Conservation (phyloP, 495 filamentous ascomycete genomes). For the Penicillium daleae region DNA sequence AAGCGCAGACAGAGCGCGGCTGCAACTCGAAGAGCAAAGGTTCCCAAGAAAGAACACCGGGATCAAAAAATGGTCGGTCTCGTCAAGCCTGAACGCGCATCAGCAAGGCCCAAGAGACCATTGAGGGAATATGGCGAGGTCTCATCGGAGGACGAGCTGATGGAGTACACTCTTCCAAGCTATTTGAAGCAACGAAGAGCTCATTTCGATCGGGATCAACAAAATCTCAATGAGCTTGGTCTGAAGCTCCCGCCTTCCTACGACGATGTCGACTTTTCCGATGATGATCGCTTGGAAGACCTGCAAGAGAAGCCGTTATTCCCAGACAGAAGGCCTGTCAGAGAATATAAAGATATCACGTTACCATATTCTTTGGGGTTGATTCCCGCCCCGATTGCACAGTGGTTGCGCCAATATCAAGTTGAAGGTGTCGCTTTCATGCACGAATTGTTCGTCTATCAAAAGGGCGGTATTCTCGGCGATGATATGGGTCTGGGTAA, state of each 20-base stretch:
- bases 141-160: slow-evolving; percentile 57
- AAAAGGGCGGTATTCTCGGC: slow-evolving; percentile 86
- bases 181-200: slow-evolving; percentile 58
- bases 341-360: slow-evolving; percentile 73
- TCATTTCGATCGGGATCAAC: slow-evolving; percentile 56
- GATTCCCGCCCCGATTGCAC: slow-evolving; percentile 88
- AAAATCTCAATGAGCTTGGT: slow-evolving; percentile 65
- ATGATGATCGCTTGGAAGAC: slow-evolving; percentile 69
- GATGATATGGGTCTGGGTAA: slow-evolving; percentile 99
- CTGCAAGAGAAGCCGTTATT: slow-evolving; percentile 74
- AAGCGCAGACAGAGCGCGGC: slow-evolving; percentile 58
- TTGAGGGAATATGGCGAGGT: slow-evolving; percentile 45
- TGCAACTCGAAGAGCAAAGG: slow-evolving; percentile 51
- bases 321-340: slow-evolving; percentile 59
- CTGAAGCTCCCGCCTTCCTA: slow-evolving; percentile 80
- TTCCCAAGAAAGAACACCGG: slow-evolving; percentile 27
- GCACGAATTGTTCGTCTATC: slow-evolving; percentile 88
- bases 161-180: slow-evolving; percentile 61
- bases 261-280: slow-evolving; percentile 82
- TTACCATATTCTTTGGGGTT: slow-evolving; percentile 77
- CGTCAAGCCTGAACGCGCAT: slow-evolving; percentile 27
- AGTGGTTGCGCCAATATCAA: slow-evolving; percentile 92
- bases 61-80: slow-evolving; percentile 37
- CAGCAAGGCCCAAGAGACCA: slow-evolving; percentile 22
- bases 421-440: slow-evolving; percentile 84